Conservation (phyloP, 257 asterid species). For the Hygrophila difformis region DNA sequence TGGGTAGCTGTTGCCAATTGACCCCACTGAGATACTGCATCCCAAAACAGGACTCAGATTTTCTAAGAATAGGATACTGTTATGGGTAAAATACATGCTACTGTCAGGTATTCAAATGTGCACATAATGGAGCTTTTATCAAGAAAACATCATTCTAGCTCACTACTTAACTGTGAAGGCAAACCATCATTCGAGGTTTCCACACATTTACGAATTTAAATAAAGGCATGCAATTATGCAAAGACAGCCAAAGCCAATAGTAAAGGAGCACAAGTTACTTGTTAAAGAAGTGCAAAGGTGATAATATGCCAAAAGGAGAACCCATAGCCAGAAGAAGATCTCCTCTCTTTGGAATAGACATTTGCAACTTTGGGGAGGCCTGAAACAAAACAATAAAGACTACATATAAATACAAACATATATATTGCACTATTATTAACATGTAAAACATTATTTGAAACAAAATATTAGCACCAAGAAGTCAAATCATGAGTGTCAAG, state of each 20-base stretch:
- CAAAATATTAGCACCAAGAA: constrained; percentile 9
- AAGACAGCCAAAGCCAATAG: not conserved
- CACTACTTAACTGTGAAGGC: constrained; percentile 4
- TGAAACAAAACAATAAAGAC: too few species aligned
- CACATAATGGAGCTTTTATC: too few species aligned
- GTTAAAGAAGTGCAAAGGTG: constrained; percentile 94
- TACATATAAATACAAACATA: too few species aligned
- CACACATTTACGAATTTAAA: constrained; percentile 10
- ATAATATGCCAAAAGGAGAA: constrained; percentile 96
- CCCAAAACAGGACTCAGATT: constrained; percentile 9
- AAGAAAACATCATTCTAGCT: not conserved
- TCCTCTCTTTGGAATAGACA: constrained; percentile 59
- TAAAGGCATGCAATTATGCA: not conserved
- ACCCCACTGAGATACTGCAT: constrained; percentile 84
- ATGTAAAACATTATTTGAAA: constrained; percentile 10
- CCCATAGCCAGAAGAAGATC: constrained; percentile 90
- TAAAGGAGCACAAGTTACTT: constrained; percentile 37
- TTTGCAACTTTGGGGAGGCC: constrained; percentile 45
- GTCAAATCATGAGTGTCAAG: not conserved
- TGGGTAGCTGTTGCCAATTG: constrained; percentile 80
- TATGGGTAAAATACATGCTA: too few species aligned
- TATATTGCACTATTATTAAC: constrained; percentile 13
- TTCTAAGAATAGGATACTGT: constrained; percentile 1
- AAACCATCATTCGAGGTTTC: too few species aligned
- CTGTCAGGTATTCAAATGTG: too few species aligned